Conservation (phyloP, 1,139 yeast genomes). For the Candida buenavistaensis region DNA sequence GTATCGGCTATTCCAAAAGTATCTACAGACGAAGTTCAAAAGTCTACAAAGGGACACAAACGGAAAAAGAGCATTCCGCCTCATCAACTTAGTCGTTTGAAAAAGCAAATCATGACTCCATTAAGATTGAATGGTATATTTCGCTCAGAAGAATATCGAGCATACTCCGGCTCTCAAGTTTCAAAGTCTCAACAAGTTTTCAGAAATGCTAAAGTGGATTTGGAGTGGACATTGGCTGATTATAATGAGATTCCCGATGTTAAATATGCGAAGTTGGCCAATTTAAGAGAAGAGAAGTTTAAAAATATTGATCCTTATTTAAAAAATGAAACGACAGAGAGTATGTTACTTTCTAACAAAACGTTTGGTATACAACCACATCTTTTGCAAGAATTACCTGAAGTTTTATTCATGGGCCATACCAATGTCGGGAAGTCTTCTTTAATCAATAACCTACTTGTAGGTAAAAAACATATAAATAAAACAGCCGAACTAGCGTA, state of each 20-base stretch:
- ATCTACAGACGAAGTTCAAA: too few species aligned
- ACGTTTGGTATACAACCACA: constrained; percentile 34
- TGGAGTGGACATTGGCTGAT: constrained; percentile 61
- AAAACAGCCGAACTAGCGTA: constrained; percentile 45
- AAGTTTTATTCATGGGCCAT: constrained; percentile 67
- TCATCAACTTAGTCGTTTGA: background rate
- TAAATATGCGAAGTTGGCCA: constrained; percentile 32
- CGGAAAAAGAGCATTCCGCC: too few species aligned
- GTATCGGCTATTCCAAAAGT: constrained; percentile 5
- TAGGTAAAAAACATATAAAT: constrained; percentile 24
- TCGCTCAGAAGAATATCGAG: constrained; percentile 7
- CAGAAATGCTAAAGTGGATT: constrained; percentile 38
- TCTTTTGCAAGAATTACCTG: constrained; percentile 16
- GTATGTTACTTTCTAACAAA: constrained; percentile 18
- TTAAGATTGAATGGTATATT: constrained; percentile 3
- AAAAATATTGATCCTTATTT: constrained; percentile 20
- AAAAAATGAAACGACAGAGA: constrained; percentile 21
- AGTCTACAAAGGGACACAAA: too few species aligned
- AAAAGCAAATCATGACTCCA: background rate
- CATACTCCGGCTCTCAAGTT: constrained; percentile 13
- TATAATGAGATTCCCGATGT: constrained; percentile 62
- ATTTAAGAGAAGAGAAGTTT: constrained; percentile 17
- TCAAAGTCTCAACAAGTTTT: constrained; percentile 37
- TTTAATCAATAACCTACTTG: constrained; percentile 56
- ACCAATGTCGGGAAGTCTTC: constrained; percentile 88